Conservation (phyloP, 1,284 basidiomycete species). For the Neonothopanus nambi region DNA sequence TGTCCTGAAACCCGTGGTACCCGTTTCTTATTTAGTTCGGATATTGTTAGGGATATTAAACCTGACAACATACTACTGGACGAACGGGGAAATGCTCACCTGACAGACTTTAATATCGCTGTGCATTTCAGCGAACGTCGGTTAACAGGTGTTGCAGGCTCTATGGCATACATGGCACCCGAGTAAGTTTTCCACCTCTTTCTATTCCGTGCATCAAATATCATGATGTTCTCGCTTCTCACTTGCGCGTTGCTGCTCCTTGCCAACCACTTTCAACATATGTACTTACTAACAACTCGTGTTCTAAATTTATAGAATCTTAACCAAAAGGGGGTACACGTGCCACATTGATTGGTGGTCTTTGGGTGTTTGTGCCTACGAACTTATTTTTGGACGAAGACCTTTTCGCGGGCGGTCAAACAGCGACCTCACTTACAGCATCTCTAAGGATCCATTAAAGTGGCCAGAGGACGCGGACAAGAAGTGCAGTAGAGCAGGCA, state of each 20-base stretch:
- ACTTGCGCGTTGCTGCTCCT: neutral
- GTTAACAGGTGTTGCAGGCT: conserved; percentile 95
- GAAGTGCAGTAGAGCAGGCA: conserved; percentile 66
- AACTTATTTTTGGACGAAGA: conserved; percentile 87
- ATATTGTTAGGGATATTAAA: conserved; percentile 81
- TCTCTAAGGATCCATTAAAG: conserved; percentile 72
- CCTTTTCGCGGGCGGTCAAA: conserved; percentile 94
- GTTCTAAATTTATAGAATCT: conserved; percentile 48
- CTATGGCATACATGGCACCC: conserved; percentile 99
- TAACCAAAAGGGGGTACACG: conserved; percentile 82
- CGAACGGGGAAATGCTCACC: conserved; percentile 92
- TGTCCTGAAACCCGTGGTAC: neutral
- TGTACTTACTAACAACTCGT: neutral
- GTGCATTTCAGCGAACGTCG: conserved; percentile 91
- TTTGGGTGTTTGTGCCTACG: conserved; percentile 89
- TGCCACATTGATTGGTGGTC: conserved; percentile 97
- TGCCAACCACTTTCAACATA: neutral
- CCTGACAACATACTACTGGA: conserved; percentile 98
- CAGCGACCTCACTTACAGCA: conserved; percentile 85
- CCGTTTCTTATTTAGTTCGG: neutral
- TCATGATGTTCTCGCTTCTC: neutral
- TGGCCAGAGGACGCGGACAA: conserved; percentile 79
- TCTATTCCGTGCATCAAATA: too few relatives aligned
- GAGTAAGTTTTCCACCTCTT: conserved; percentile 49
- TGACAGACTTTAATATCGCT: conserved; percentile 99